Conservation (phyloP, 768 basidiomycete species). For the Holtermannia corniformis region DNA sequence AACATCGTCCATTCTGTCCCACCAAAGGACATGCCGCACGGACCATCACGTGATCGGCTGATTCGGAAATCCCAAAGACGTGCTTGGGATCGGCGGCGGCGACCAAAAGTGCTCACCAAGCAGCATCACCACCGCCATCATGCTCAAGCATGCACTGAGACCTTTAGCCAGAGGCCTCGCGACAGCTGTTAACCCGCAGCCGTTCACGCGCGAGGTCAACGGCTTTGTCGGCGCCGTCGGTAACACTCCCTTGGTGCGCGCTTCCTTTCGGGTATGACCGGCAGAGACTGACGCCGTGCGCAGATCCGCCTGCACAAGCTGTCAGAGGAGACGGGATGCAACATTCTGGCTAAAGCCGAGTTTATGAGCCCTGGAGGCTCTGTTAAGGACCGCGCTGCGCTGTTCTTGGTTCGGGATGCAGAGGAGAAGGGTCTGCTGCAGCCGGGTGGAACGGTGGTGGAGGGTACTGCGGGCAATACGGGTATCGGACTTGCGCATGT, state of each 20-base stretch:
- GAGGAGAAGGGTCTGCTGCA: slow-evolving; percentile 77
- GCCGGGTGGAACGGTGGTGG: slow-evolving; percentile 92
- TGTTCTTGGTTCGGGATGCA: slow-evolving; percentile 76
- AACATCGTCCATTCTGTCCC: too few relatives aligned
- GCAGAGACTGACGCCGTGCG: neutral
- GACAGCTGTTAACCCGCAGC: neutral
- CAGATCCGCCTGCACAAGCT: slow-evolving; percentile 75
- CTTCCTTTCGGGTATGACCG: slow-evolving; percentile 9
- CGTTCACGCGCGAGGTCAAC: slow-evolving; percentile 37
- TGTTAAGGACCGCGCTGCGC: slow-evolving; percentile 93
- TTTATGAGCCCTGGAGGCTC: slow-evolving; percentile 97
- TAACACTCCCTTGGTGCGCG: slow-evolving; percentile 83
- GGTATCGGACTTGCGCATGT: slow-evolving; percentile 70
- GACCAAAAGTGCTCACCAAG: too few relatives aligned
- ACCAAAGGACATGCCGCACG: too few relatives aligned
- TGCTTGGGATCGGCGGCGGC: too few relatives aligned
- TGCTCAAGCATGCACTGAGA: neutral
- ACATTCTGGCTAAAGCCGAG: slow-evolving; percentile 91
- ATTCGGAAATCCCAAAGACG: too few relatives aligned
- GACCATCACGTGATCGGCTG: too few relatives aligned
- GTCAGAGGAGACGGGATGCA: slow-evolving; percentile 71
- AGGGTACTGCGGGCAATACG: slow-evolving; percentile 97
- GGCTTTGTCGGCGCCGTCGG: slow-evolving; percentile 85
- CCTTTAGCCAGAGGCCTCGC: neutral
- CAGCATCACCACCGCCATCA: neutral